phyloP scores from a whole-genome alignment of 2,329 filamentous ascomycete species.

The Aspergillus sergii region DNA sequence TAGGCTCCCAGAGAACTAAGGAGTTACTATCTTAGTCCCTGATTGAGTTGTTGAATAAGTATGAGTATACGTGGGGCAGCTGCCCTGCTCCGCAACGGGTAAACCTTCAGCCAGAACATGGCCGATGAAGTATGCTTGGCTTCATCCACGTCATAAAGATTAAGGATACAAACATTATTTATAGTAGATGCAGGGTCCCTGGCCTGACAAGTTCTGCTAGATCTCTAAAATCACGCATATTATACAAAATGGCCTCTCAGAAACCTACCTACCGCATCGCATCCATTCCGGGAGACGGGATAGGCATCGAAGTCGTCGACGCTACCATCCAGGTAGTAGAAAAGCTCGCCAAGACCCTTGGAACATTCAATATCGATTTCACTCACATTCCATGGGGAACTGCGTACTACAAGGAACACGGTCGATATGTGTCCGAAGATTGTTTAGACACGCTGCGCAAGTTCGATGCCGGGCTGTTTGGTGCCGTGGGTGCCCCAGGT shows the following conservation, averaged over 20 bases:
- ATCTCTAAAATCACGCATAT: background rate
- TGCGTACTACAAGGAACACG: conserved; percentile 50
- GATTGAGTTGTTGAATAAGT: background rate
- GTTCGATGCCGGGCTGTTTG: conserved; percentile 61
- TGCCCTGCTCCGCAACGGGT: background rate
- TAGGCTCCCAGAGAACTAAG: background rate
- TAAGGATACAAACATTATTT: background rate
- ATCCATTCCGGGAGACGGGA: conserved; percentile 65
- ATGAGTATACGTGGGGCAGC: background rate
- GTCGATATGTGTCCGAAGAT: conserved; percentile 57
- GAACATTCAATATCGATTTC: conserved; percentile 54
- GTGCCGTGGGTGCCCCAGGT: conserved; percentile 61
- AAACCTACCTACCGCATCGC: conserved; percentile 50
- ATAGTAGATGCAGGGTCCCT: background rate
- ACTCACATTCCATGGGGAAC: conserved; percentile 47
- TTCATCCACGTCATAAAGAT: background rate
- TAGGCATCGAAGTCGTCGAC: conserved; percentile 64
- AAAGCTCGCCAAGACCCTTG: conserved; percentile 47
- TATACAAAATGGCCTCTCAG: conserved; percentile 5
- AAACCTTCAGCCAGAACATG: conserved; percentile 11
- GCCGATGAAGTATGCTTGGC: background rate
- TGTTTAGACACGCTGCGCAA: conserved; percentile 53
- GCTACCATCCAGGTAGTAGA: conserved; percentile 55
- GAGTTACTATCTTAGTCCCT: background rate
- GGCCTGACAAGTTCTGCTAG: background rate